These are phyloP conservation scores for Rutstroemia sp. DNA, from an alignment of 2,329 filamentous ascomycete genomes.

Conservation along the genomic window DNA sequence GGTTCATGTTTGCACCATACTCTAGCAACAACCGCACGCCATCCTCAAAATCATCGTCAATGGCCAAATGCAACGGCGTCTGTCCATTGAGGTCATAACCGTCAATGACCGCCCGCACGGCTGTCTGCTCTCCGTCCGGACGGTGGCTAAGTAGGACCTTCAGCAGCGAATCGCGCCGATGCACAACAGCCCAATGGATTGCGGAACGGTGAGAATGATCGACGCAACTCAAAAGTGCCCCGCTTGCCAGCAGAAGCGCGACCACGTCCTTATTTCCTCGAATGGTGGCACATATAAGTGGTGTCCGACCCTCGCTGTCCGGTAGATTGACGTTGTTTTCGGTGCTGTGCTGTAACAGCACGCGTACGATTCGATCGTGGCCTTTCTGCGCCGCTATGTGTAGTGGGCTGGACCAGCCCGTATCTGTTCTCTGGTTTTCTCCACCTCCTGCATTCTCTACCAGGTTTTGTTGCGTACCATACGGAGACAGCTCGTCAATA, in stretches of 20 bases:
- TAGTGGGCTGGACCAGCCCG: not conserved
- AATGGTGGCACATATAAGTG: not conserved
- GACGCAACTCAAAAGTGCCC: not conserved
- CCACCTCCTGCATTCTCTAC: no score
- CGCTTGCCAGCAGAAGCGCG: not conserved
- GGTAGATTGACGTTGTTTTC: not conserved
- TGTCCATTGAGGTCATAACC: constrained; percentile 11
- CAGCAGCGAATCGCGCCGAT: not conserved
- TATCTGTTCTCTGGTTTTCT: not conserved
- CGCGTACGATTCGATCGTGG: not conserved
- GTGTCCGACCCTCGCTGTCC: not conserved
- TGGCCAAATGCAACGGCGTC: constrained; percentile 12
- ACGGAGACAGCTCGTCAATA: no score
- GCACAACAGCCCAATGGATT: not conserved
- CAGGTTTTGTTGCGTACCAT: no score
- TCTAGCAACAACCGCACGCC: constrained; percentile 11
- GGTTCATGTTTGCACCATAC: constrained; percentile 9
- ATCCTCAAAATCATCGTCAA: constrained; percentile 10
- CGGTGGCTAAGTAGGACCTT: not conserved
- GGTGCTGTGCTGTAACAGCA: not conserved
- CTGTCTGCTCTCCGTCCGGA: not conserved
- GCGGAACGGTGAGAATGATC: not conserved
- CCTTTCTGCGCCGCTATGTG: not conserved
- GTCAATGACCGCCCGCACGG: constrained; percentile 2
- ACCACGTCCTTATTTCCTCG: not conserved